These are phyloP conservation scores for Stagonosporopsis cucurbitacearum DNA, from an alignment of 2,329 filamentous ascomycete species.

Conservation along the genomic window DNA sequence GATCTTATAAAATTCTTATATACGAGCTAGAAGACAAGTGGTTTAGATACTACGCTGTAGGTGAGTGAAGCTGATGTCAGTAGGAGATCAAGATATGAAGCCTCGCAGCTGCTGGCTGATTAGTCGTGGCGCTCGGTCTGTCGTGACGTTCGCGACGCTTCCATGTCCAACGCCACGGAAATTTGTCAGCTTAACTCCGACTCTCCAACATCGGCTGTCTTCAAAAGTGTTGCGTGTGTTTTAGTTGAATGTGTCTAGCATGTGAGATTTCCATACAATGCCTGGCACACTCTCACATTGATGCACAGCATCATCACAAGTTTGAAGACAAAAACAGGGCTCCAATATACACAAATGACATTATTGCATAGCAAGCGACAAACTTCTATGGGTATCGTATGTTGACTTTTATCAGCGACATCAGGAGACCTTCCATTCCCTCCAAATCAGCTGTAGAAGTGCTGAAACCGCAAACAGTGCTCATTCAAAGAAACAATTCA, in stretches of 20 bases:
- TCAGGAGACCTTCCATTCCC: neutral
- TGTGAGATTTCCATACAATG: neutral
- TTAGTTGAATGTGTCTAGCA: neutral
- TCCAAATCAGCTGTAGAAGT: neutral
- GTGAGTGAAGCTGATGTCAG: constrained; percentile 36
- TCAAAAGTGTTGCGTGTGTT: neutral
- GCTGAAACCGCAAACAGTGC: neutral
- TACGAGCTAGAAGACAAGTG: neutral
- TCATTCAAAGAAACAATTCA: neutral
- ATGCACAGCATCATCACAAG: neutral
- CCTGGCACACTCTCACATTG: neutral
- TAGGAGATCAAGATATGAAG: constrained; percentile 38
- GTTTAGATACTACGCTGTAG: constrained; percentile 7
- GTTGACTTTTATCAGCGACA: neutral
- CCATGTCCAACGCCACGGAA: constrained; percentile 38
- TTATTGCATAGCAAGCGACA: constrained; percentile 1
- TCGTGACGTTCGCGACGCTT: constrained; percentile 47
- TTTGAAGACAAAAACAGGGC: neutral
- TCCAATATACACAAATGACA: neutral
- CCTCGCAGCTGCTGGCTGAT: constrained; percentile 31
- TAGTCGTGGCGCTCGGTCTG: constrained; percentile 26
- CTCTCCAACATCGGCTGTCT: neutral
- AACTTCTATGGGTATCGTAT: constrained; percentile 12
- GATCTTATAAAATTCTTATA: neutral
- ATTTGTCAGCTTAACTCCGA: constrained; percentile 44